phyloP scores from a whole-genome alignment of 805 yeast genomes.

The Wickerhamiella cacticola region DNA sequence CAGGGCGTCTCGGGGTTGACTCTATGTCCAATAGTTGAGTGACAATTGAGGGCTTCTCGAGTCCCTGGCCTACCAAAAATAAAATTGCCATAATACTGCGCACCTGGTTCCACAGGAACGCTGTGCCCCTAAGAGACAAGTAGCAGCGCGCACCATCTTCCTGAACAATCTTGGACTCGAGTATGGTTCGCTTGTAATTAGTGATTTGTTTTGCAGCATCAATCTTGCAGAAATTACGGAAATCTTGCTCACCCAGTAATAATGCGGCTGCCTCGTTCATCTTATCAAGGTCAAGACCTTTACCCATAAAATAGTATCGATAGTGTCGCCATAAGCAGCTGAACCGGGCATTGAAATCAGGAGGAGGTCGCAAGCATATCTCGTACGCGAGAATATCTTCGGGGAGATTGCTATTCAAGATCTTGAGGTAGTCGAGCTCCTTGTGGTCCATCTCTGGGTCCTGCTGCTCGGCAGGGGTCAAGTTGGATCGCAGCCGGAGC shows the following conservation, averaged over 20 bases:
- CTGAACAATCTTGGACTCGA: conserved; percentile 38
- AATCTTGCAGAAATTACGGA: conserved; percentile 84
- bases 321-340: conserved; percentile 81
- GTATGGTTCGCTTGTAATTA: conserved; percentile 56
- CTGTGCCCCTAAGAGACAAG: conserved; percentile 73
- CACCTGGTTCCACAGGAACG: conserved; percentile 96
- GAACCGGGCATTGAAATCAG: conserved; percentile 79
- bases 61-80: conserved; percentile 65
- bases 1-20: conserved; percentile 54
- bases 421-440: conserved; percentile 66
- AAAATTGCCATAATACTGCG: conserved; percentile 85
- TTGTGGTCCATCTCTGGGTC: conserved; percentile 43
- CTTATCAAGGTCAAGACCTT: conserved; percentile 43
- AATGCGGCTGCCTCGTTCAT: conserved; percentile 59
- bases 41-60: conserved; percentile 51
- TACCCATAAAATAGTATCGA: conserved; percentile 50
- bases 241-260: conserved; percentile 71
- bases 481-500: conserved; percentile 55
- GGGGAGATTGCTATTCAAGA: conserved; percentile 69
- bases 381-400: conserved; percentile 72
- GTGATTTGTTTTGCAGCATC: conserved; percentile 91
- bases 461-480: conserved; percentile 50
- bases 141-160: conserved; percentile 34
- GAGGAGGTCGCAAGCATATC: conserved; percentile 72
- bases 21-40: conserved; percentile 46